Conservation (phyloP, 768 basidiomycete species). For the Porphyrellus cyaneotinctus region DNA sequence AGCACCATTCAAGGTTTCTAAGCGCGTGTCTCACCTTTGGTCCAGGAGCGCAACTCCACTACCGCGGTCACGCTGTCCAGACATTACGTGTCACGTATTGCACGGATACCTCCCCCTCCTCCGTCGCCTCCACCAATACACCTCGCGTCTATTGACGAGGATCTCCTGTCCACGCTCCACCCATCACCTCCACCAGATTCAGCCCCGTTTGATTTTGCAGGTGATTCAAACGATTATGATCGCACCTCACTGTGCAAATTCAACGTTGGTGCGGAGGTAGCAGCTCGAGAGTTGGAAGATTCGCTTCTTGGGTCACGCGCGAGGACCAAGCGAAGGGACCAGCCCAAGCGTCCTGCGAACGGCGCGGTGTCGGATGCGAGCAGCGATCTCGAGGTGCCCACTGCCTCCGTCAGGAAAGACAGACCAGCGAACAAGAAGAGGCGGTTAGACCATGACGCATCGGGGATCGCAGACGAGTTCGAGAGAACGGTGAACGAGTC, state of each 20-base stretch:
- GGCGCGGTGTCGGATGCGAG: constrained; percentile 52
- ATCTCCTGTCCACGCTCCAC: constrained; percentile 33
- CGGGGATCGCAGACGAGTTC: constrained; percentile 43
- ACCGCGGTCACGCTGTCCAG: constrained; percentile 46
- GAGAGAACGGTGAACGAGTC: constrained; percentile 41
- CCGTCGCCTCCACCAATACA: constrained; percentile 36
- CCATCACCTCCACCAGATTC: constrained; percentile 35
- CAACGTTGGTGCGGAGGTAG: constrained; percentile 46
- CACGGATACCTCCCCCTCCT: constrained; percentile 41
- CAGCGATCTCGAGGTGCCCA: constrained; percentile 51
- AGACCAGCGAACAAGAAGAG: constrained; percentile 58
- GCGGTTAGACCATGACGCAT: constrained; percentile 47
- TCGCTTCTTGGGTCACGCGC: constrained; percentile 42
- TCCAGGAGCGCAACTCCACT: constrained; percentile 64
- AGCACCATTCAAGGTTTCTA: constrained; percentile 16
- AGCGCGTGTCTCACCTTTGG: constrained; percentile 4
- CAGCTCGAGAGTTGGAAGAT: constrained; percentile 54
- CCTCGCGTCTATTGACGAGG: constrained; percentile 32
- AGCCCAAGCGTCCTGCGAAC: constrained; percentile 47
- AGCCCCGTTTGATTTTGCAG: constrained; percentile 28
- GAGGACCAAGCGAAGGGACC: constrained; percentile 41
- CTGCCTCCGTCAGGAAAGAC: constrained; percentile 31
- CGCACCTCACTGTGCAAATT: constrained; percentile 20
- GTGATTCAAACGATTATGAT: constrained; percentile 24
- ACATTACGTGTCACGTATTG: constrained; percentile 40